phyloP scores from a whole-genome alignment of 495 filamentous ascomycete genomes.

The Sordaria brevicollis region DNA sequence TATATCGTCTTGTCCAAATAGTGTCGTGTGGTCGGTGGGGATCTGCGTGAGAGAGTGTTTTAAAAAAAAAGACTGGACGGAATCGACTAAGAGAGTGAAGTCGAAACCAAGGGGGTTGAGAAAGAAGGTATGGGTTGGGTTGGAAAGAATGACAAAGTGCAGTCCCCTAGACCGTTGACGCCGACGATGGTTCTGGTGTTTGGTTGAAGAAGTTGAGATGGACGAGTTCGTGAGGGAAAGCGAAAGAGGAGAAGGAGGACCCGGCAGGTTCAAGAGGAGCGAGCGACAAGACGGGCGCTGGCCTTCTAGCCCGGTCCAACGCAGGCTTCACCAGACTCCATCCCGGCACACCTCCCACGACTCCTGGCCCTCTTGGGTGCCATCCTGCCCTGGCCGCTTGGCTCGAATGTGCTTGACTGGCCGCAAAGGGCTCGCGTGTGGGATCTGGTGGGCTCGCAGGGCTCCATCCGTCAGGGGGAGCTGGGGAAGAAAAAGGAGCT shows the following conservation, averaged over 20 bases:
- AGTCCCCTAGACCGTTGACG: conserved; percentile 11
- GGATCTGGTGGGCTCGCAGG: not conserved
- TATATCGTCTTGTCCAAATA: not conserved
- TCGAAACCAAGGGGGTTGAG: conserved; percentile 35
- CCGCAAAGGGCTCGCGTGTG: not conserved
- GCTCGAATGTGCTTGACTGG: not conserved
- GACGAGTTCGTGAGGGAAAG: conserved; percentile 5
- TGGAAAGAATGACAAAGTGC: conserved; percentile 15
- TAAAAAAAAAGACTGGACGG: conserved; percentile 41
- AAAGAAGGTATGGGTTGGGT: conserved; percentile 19
- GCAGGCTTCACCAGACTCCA: not conserved
- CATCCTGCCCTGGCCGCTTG: not conserved
- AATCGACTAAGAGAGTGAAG: conserved; percentile 73
- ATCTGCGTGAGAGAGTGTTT: conserved; percentile 22
- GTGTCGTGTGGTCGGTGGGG: conserved; percentile 1
- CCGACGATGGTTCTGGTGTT: conserved; percentile 16
- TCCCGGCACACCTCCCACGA: not conserved
- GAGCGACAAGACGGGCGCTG: conserved; percentile 1
- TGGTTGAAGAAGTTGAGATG: conserved; percentile 2
- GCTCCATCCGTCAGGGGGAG: not conserved
- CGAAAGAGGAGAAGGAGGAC: conserved; percentile 7
- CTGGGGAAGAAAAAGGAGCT: not conserved
- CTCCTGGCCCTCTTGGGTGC: not conserved
- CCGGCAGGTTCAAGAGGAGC: not conserved
- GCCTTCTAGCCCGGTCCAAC: not conserved